Conservation (phyloP, 1,284 basidiomycete genomes). For the Melampsora larici-populina region DNA sequence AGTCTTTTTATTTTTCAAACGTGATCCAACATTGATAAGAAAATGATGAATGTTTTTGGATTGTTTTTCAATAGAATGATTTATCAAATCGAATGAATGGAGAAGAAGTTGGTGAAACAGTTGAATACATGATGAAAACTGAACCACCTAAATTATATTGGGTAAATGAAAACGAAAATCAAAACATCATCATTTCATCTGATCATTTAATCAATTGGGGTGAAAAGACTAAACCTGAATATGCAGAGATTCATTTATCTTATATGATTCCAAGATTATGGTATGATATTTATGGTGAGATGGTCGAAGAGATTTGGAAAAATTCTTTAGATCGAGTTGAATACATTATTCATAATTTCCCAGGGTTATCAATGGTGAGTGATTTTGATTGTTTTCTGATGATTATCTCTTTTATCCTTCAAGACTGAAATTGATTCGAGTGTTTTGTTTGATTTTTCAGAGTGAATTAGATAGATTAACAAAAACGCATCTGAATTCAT, state of each 20-base stretch:
- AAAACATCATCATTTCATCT: constrained; percentile 22
- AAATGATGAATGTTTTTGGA: background rate
- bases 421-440: background rate
- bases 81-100: constrained; percentile 10
- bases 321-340: constrained; percentile 26
- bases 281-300: constrained; percentile 29
- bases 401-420: background rate
- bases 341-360: constrained; percentile 19
- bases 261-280: constrained; percentile 41
- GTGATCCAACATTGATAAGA: background rate
- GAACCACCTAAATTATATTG: constrained; percentile 36
- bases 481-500: constrained; percentile 17
- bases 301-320: constrained; percentile 18
- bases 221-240: constrained; percentile 8
- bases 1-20: background rate
- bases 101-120: constrained; percentile 3
- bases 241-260: background rate
- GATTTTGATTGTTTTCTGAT: background rate
- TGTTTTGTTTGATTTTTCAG: background rate
- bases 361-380: constrained; percentile 38
- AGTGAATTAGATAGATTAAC: constrained; percentile 14
- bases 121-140: constrained; percentile 20
- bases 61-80: background rate
- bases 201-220: constrained; percentile 25
- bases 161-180: constrained; percentile 14